phyloP scores from a whole-genome alignment of 495 filamentous ascomycete genomes.

The Chaetomidium leptoderma region DNA sequence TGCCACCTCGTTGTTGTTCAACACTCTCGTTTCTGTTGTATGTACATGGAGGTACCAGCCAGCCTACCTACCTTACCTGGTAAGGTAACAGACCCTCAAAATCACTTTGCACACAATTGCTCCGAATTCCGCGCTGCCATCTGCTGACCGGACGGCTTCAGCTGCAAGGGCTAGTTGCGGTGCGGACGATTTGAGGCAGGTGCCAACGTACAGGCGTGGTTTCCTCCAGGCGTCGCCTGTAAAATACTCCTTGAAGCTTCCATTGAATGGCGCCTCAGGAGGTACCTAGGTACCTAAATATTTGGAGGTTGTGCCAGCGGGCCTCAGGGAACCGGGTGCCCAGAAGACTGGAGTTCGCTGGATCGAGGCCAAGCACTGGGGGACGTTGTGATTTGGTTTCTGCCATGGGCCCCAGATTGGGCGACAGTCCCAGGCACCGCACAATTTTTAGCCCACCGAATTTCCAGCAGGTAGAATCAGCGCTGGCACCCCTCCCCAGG shows the following conservation, averaged over 20 bases:
- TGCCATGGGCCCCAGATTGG: conserved; percentile 21
- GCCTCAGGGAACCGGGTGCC: not conserved
- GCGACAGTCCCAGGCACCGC: conserved; percentile 22
- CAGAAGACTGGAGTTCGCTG: not conserved
- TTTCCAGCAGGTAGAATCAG: conserved; percentile 32
- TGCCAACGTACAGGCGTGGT: not conserved
- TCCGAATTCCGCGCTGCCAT: too few species aligned
- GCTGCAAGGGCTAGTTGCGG: too few species aligned
- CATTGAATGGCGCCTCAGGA: too few species aligned
- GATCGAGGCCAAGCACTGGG: not conserved
- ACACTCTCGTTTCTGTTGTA: too few species aligned
- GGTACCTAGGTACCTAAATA: too few species aligned
- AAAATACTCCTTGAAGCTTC: not conserved
- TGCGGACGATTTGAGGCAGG: not conserved
- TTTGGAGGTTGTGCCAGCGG: not conserved
- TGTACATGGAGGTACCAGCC: too few species aligned
- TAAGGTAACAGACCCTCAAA: too few species aligned
- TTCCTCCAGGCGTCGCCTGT: not conserved
- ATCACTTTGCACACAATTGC: too few species aligned
- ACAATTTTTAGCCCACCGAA: conserved; percentile 27
- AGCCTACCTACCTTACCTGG: too few species aligned
- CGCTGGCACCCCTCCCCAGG: conserved; percentile 24
- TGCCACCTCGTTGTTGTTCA: not conserved
- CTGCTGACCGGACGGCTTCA: too few species aligned
- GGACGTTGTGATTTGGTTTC: conserved; percentile 21